Evolutionary conservation across 805 yeast genomes (phyloP), one percentile per base, ranked within the genome.

Genomic region (Teunomyces atbi): DNA sequence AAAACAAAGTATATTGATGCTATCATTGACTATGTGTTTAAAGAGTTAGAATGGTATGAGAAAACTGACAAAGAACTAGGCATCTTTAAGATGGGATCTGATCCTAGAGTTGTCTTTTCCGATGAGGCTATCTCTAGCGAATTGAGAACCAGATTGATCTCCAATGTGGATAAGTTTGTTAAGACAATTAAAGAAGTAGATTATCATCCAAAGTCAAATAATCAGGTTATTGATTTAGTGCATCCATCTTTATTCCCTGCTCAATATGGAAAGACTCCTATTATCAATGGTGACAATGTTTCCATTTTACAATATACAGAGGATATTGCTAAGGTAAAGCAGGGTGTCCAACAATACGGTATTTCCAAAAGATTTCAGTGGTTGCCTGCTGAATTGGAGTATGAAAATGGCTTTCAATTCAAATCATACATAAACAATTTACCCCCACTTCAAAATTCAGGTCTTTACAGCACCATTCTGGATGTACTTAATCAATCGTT

Each of bases 371-470:
- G 30, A 12, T 51, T 36, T 44, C 57, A 53, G 30, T 53, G 57
- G 57, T 39, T 53, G 4, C 55, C 57, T 3, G 44, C 54, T 6
- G 13, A 36, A 12, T 42, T 56, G 47, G 21, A 27, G 27, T 27
- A 26, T 26, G 30, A 35, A 3, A 23, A 42, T 3, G 46, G 33
- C 7, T 66, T 54, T 44, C 43, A 45, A n/a, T 51, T 69, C 42
- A 39, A 33, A 1, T 69, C 76, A 2, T 72, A 70, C 50, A 72
- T 72, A 50, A 72, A 72, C 53, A 72, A 71, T 47, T 56, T 72
- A 44, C 71, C 72, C 40, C 75, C 75, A 18, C 15, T 30, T 15
- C 42, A 46, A 1, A 54, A 49, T 47, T 34, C 49, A 13, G 48
- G 44, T 1, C 49, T 72, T 20, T 72, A 72, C 50, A n/a, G 33